Percentiles rank a stretch among this genome's conserved stretches.
These are phyloP conservation scores for Phialocephala subalpina DNA, from an alignment of 2,329 filamentous ascomycete species.

Conservation along the genomic window DNA sequence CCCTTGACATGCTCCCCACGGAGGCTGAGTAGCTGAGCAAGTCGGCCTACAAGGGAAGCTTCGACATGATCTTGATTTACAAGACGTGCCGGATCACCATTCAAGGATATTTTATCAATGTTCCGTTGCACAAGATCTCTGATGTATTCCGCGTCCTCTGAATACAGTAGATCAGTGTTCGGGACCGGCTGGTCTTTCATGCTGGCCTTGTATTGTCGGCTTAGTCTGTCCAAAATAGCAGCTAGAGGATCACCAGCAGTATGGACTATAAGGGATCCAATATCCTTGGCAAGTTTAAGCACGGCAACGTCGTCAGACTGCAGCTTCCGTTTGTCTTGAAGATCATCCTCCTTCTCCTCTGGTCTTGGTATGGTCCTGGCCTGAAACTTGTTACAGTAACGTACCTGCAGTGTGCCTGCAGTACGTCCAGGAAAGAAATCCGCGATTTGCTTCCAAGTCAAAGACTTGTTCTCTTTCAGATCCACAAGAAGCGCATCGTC, in stretches of 20 bases:
- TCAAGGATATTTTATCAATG: neutral
- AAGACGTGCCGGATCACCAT: neutral
- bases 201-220: neutral
- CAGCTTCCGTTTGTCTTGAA: neutral
- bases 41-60: neutral
- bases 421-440: conserved; percentile 94
- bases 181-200: neutral
- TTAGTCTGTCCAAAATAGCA: neutral
- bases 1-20: neutral
- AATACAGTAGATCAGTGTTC: neutral
- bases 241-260: neutral
- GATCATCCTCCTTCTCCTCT: conserved; percentile 66
- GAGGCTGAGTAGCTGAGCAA: neutral
- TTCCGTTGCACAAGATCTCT: conserved; percentile 1
- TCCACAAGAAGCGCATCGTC: conserved; percentile 89
- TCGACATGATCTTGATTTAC: neutral
- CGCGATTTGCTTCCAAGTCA: conserved; percentile 97
- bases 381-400: conserved; percentile 94
- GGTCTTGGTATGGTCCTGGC: conserved; percentile 94
- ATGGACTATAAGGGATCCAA: neutral
- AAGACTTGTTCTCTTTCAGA: conserved; percentile 91
- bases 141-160: neutral
- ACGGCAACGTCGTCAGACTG: neutral
- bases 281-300: neutral
- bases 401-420: conserved; percentile 89